Conservation (phyloP, 208 protist species). For the Leishmania amazonensis region DNA sequence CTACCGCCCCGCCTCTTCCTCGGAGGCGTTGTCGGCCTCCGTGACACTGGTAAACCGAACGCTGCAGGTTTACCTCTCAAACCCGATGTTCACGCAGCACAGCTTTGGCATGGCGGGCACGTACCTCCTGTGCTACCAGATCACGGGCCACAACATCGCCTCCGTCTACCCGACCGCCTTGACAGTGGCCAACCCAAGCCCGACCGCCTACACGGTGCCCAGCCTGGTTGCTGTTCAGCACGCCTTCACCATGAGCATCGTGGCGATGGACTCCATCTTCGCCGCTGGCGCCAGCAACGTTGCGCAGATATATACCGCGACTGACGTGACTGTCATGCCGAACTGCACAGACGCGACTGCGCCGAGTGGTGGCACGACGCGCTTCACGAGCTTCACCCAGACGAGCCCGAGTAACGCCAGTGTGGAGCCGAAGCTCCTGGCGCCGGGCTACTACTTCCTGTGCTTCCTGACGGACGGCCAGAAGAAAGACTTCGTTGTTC, state of each 20-base stretch:
- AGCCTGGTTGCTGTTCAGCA: conserved; percentile 39
- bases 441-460: conserved; percentile 76
- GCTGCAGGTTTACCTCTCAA: conserved; percentile 54
- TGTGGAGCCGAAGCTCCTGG: conserved; percentile 53
- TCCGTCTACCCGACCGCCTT: conserved; percentile 67
- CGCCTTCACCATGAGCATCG: conserved; percentile 71
- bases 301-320: conserved; percentile 51
- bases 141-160: conserved; percentile 46
- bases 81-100: conserved; percentile 35
- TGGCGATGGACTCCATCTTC: conserved; percentile 74
- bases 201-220: conserved; percentile 78
- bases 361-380: conserved; percentile 48
- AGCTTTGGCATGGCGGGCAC: conserved; percentile 55
- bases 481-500: conserved; percentile 54
- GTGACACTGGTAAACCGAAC: conserved; percentile 69
- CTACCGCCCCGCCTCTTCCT: conserved; percentile 58
- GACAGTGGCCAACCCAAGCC: conserved; percentile 58
- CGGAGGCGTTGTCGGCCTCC: conserved; percentile 33
- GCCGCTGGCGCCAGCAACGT: conserved; percentile 35
- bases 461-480: conserved; percentile 83
- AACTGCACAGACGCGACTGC: conserved; percentile 42
- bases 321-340: conserved; percentile 24
- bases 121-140: conserved; percentile 83
- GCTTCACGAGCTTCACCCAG: conserved; percentile 75
- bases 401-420: conserved; percentile 46